Evolutionary conservation across 176 grass and related monocot genomes (phyloP), one percentile per base, ranked within the genome.

Genomic region (Bromus sterilis): DNA sequence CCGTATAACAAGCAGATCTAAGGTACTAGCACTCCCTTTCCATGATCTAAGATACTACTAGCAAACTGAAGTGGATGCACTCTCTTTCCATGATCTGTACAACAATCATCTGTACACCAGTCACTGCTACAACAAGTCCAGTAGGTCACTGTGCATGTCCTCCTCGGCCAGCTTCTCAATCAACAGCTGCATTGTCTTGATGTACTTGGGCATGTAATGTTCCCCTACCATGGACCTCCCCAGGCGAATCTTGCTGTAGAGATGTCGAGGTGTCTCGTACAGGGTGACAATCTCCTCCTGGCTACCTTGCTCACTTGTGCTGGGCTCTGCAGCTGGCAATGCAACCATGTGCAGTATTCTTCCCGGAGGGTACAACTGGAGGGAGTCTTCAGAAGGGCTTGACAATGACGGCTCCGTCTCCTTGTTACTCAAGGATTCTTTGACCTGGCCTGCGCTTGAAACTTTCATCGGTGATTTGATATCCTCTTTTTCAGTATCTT

Each of bases 181-280:
- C 74, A 99, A 32, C 34, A 86, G 66, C 82, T 94, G 89, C 80
- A 99, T 86, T 79, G 89, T 94, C 71, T 62, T 90, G 14, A 92
- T 94, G 61, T 99, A 99, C 57, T 81, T 84, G 34, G 91, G 91
- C 97, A 99, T 99, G 83, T 99, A 99, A 80, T 99, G 97, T 30
- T 99, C 93, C 53, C 81, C 34, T 74, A 99, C 82, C 93, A 99
- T 99, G 61, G 85, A 87, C 75, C 87, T 79, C 6, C 93, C 91
- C 32, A 99, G 74, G 9, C 93, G 83, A 71, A 99, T 92, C 83
- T 96, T 96, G 37, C 93, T 78, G 66, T 99, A 99, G 74, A 96
- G 49, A 57, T 96, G 77, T 25, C 91, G 83, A 49, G 93, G 91
- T 66, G 93, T 94, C 80, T 89, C 85, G 51, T 99, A 99, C 43